Base-by-base conservation (phyloP, 2,329 filamentous ascomycete genomes). In the Cladobotryum mycophilum region DNA sequence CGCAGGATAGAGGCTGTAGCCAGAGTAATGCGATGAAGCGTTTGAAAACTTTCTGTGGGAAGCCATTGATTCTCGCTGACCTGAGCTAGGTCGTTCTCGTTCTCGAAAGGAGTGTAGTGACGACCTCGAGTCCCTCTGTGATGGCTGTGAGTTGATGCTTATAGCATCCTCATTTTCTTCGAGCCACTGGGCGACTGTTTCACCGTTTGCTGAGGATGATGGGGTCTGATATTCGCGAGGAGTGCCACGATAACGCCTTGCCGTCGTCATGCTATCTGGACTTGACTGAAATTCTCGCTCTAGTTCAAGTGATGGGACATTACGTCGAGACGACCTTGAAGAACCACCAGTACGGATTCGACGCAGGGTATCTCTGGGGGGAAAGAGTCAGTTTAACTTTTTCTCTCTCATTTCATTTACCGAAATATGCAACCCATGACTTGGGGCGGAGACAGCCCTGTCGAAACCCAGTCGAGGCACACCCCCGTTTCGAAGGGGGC, bases 1-100 rank as follows among this genome's bases (percentile, higher is more conserved):
- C 18, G 56, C 53, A 17, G 56, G 56, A 40, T 55, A 55, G 5
- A 55, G 50, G 41, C 52, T 57, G 40, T 53, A 55, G 17, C 30
- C 52, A 11, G 52, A 43, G 37, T 54, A 52, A 41, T 41, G 49
- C 33, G 52, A 53, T 44, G 52, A 53, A 17, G 52, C 45, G 35
- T 47, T 53, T 34, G 52, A 54, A 12, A 50, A 25, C 25, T 53
- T 53, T 41, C 52, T 45, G 11, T 51, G 47, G n/a, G 51, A 53
- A 18, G 41, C 41, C 17, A 53, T 45, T 30, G 51, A 49, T 17
- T 49, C 51, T 12, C 38, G 38, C 25, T 40, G 42, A 41, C 47
- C 35, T 15, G 47, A 41, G 14, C 37, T 41, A 4, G 49, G 45
- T 38, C 46, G 34, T 34, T 52, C 49, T 30, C 25, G 25, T 11